Evolutionary conservation across 2,329 filamentous ascomycete species (phyloP), one percentile per base, ranked within the genome.

Genomic region (Ceratocystis diversiconidia): DNA sequence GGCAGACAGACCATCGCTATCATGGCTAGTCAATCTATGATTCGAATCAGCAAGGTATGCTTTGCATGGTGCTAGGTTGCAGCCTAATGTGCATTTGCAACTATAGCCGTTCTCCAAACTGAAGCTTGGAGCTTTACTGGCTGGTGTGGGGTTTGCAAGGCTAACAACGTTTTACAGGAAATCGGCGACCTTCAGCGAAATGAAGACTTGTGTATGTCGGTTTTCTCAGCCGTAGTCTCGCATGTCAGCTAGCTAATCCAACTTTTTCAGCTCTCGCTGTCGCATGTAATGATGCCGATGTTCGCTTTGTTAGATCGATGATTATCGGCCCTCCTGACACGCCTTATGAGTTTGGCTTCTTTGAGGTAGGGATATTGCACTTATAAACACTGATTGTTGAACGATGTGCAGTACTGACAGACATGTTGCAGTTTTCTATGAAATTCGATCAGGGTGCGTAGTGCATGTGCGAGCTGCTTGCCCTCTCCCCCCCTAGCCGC

Each of bases 341-440:
- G 0, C 92, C 92, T 0, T 99, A 99, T 75, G 92, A 96, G 75
- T 96, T 95, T 73, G 94, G 94, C 2, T 96, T 96, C 77, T 97
- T 95, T 73, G 91, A 97, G 81, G 91, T 94, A 74, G 1, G 10
- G 10, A 41, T 41, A 41, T 41, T 41, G 36, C 10, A 41, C 3
- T 15, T 15, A 15, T 41, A 41, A 41, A 2, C 5, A 15, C 36
- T 1, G 36, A 41, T 15, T 15, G 12, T 12, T 41, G 3, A 41
- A 15, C 36, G 44, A 48, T 36, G 28, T 22, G 52, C 66, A 43
- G 25, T 60, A 6, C n/a, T 50, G 41, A 36, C 36, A 19, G 36
- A 1, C 28, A 12, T 57, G 2, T 6, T 36, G 28, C 15, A 92
- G 88, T 95, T 95, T 73, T 74, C 79, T 0, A 84, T 95, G 71